phyloP scores from a whole-genome alignment of 2,329 filamentous ascomycete genomes.

The Westerdykella sp. region DNA sequence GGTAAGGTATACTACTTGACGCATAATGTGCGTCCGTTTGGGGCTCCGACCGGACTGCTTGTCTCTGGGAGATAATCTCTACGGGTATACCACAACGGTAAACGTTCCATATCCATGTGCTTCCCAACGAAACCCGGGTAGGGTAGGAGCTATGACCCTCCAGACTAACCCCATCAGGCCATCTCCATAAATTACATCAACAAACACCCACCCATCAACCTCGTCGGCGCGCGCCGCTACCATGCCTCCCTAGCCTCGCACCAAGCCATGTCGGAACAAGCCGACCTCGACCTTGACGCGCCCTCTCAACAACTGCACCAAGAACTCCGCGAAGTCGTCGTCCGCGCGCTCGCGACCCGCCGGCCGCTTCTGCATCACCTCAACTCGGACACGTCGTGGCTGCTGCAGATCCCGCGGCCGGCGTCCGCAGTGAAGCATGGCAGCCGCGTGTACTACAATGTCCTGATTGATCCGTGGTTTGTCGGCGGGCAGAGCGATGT shows the following conservation, averaged over 20 bases:
- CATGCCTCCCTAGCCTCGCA: neutral
- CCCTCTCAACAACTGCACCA: conserved; percentile 24
- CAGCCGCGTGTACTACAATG: conserved; percentile 53
- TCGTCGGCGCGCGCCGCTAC: neutral
- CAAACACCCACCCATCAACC: no score
- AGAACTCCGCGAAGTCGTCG: conserved; percentile 39
- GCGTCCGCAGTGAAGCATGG: conserved; percentile 36
- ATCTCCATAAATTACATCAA: no score
- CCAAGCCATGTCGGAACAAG: neutral
- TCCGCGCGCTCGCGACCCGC: conserved; percentile 36
- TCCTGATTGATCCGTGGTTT: conserved; percentile 62
- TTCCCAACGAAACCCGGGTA: no score
- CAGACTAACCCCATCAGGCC: no score
- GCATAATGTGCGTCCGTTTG: no score
- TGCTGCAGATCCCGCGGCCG: conserved; percentile 58
- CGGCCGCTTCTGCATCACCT: conserved; percentile 57
- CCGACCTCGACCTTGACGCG: neutral
- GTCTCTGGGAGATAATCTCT: no score
- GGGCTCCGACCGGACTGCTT: no score
- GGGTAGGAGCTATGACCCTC: no score
- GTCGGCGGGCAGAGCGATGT: conserved; percentile 57
- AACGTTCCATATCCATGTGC: no score
- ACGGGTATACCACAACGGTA: no score
- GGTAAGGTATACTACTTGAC: no score
- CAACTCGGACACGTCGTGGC: conserved; percentile 62